phyloP scores from a whole-genome alignment of 805 yeast species.

The Maudiozyma barnettii region DNA sequence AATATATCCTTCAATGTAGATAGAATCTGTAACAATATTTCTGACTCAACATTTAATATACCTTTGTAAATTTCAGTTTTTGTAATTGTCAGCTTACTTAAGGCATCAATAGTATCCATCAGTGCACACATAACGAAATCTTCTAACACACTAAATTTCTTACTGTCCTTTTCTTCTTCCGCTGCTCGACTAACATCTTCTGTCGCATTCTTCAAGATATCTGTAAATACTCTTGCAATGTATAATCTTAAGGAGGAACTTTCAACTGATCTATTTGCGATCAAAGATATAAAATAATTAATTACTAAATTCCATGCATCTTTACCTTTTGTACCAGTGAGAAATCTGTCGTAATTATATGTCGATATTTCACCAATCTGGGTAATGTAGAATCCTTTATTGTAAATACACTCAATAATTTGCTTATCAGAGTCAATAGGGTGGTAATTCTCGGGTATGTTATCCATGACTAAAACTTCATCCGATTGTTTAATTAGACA shows the following conservation, averaged over 20 bases:
- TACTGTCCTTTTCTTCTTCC: conserved; percentile 10
- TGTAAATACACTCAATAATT: conserved; percentile 38
- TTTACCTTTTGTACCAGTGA: conserved; percentile 26
- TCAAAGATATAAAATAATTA: conserved; percentile 38
- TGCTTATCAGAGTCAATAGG: conserved; percentile 18
- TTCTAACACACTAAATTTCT: conserved; percentile 30
- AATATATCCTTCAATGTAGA: conserved; percentile 62
- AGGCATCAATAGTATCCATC: conserved; percentile 33
- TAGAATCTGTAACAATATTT: conserved; percentile 52
- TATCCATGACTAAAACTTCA: conserved; percentile 15
- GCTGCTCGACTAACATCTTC: conserved; percentile 18
- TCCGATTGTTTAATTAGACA: conserved; percentile 28
- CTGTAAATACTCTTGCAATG: conserved; percentile 44
- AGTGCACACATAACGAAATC: conserved; percentile 41
- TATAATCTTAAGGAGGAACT: conserved; percentile 37
- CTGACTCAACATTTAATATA: conserved; percentile 48
- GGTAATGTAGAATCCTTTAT: conserved; percentile 45
- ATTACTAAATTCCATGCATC: conserved; percentile 41
- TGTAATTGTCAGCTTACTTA: conserved; percentile 29
- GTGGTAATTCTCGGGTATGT: conserved; percentile 10
- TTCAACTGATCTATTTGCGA: conserved; percentile 35
- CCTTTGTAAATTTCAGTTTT: conserved; percentile 30
- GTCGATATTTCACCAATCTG: conserved; percentile 44
- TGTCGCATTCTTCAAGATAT: conserved; percentile 33
- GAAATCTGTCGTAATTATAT: conserved; percentile 43